Percentiles rank a stretch among this genome's conserved stretches.
Conservation (phyloP, 495 filamentous ascomycete genomes). For the Tuber magnatum region DNA sequence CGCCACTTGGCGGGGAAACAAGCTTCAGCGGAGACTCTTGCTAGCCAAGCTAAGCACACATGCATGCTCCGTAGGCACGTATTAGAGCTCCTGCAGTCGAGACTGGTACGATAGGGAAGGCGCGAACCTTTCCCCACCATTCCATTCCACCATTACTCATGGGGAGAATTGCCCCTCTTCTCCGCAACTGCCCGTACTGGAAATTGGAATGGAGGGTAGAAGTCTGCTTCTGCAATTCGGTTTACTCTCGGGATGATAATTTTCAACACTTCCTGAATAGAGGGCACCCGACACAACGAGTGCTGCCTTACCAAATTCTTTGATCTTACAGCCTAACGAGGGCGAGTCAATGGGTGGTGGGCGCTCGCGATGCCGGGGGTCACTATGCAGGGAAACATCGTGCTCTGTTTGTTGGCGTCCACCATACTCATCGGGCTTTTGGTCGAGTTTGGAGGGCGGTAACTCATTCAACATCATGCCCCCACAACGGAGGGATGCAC, state of each 20-base stretch:
- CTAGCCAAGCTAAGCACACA: background rate
- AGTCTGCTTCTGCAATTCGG: background rate
- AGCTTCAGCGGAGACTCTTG: background rate
- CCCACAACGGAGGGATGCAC: background rate
- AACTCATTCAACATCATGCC: background rate
- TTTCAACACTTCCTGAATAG: too few relatives aligned
- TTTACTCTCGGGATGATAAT: background rate
- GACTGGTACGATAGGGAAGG: background rate
- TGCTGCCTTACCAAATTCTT: too few relatives aligned
- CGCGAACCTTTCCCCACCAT: background rate
- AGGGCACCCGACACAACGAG: too few relatives aligned
- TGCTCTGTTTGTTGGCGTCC: background rate
- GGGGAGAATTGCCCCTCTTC: background rate
- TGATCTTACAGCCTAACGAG: too few relatives aligned
- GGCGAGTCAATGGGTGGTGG: too few relatives aligned
- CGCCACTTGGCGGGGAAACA: background rate
- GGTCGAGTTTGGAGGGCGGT: background rate
- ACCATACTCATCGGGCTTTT: background rate
- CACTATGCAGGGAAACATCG: too few relatives aligned
- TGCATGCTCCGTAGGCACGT: background rate
- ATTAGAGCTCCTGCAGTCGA: background rate
- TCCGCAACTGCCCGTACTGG: background rate
- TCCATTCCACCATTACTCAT: background rate
- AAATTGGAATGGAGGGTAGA: background rate
- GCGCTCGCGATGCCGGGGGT: too few relatives aligned